These are phyloP conservation scores for Chaetomium globosum DNA, from an alignment of 2,329 filamentous ascomycete species.

Conservation along the genomic window DNA sequence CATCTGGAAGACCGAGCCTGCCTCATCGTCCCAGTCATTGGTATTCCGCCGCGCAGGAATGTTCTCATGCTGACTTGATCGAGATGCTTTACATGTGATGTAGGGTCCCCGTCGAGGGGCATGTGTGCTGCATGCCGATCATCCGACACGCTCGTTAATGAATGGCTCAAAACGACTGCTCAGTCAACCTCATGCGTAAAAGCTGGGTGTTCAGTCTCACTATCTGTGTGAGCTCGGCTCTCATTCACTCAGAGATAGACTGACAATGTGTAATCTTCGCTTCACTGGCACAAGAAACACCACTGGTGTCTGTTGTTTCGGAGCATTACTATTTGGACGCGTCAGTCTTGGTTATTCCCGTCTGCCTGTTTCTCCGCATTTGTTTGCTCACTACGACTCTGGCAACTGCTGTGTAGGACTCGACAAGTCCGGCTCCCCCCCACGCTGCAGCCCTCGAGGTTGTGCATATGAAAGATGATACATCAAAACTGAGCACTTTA, in stretches of 20 bases:
- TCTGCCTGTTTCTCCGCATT: not conserved
- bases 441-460: slow-evolving; percentile 26
- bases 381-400: not conserved
- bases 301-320: not conserved
- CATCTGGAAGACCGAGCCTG: not conserved
- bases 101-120: slow-evolving; percentile 2
- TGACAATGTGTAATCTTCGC: not conserved
- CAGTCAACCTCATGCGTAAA: not conserved
- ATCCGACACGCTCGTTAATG: not conserved
- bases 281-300: not conserved
- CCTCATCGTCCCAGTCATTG: not conserved
- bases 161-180: not conserved
- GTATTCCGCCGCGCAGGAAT: not conserved
- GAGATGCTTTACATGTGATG: slow-evolving; percentile 15
- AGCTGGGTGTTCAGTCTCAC: not conserved
- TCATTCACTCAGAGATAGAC: not conserved
- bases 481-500: slow-evolving; percentile 12
- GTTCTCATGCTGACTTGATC: slow-evolving; percentile 8
- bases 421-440: slow-evolving; percentile 11
- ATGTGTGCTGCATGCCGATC: slow-evolving; percentile 14
- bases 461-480: slow-evolving; percentile 25
- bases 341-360: not conserved
- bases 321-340: too few species aligned
- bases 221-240: not conserved
- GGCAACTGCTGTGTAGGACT: not conserved